These are phyloP conservation scores for Botrytis squamosa DNA, from an alignment of 2,329 filamentous ascomycete species.

Conservation along the genomic window DNA sequence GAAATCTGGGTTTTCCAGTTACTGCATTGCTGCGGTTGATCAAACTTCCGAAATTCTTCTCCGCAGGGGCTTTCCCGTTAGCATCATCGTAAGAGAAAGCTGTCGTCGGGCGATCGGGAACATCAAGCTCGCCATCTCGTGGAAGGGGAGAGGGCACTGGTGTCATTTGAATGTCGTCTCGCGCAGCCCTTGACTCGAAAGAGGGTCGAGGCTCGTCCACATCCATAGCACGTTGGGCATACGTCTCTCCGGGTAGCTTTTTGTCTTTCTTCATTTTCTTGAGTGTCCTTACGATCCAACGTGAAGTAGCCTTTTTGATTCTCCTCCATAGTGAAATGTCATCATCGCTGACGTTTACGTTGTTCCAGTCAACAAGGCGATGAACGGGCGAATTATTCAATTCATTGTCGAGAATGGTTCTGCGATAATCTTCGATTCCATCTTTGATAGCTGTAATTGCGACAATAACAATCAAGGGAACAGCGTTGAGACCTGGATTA, in stretches of 20 bases:
- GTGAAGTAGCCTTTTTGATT: slow-evolving; percentile 80
- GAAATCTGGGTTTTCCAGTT: slow-evolving; percentile 76
- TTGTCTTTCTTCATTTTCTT: slow-evolving; percentile 51
- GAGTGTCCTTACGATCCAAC: slow-evolving; percentile 39
- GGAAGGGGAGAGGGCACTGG: slow-evolving; percentile 82
- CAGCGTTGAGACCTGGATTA: slow-evolving; percentile 85
- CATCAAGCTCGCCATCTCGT: slow-evolving; percentile 37
- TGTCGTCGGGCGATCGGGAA: slow-evolving; percentile 40
- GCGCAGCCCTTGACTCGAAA: slow-evolving; percentile 57
- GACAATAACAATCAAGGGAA: slow-evolving; percentile 91
- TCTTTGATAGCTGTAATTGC: slow-evolving; percentile 89
- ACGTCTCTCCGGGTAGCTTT: slow-evolving; percentile 40
- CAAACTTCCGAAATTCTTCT: slow-evolving; percentile 62
- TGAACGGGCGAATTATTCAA: slow-evolving; percentile 96
- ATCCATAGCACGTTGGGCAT: slow-evolving; percentile 31
- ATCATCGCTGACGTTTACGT: slow-evolving; percentile 89
- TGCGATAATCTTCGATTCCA: slow-evolving; percentile 89
- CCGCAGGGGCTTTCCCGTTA: slow-evolving; percentile 35
- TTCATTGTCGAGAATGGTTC: slow-evolving; percentile 87
- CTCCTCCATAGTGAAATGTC: slow-evolving; percentile 81
- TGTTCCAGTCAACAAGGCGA: slow-evolving; percentile 81
- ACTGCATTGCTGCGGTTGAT: slow-evolving; percentile 68
- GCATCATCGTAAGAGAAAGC: slow-evolving; percentile 45
- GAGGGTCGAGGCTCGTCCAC: slow-evolving; percentile 47
- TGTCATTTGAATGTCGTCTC: slow-evolving; percentile 89